Evolutionary conservation across 352 stramenopile species (phyloP).

Genomic region (Pythium aristosporum): DNA sequence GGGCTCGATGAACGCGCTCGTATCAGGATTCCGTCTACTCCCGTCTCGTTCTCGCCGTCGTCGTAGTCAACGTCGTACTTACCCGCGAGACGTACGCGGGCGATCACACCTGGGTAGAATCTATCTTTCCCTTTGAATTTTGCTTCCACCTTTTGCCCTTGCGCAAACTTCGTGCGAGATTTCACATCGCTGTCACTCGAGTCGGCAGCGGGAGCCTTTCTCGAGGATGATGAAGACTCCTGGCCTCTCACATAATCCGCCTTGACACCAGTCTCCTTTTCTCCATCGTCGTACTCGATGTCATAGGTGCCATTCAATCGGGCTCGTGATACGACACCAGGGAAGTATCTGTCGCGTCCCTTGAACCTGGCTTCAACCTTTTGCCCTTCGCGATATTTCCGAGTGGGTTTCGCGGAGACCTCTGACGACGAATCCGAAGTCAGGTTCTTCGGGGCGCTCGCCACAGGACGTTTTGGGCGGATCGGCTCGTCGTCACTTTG

Average conservation of each 20-base stretch:
- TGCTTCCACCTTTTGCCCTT: constrained; percentile 51
- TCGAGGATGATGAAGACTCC: constrained; percentile 25
- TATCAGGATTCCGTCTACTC: constrained; percentile 26
- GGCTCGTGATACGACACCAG: constrained; percentile 57
- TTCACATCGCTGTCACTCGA: constrained; percentile 18
- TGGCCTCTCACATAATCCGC: constrained; percentile 30
- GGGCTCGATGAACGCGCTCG: constrained; percentile 10
- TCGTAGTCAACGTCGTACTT: constrained; percentile 77
- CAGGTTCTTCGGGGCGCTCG: constrained; percentile 29
- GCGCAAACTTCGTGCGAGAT: constrained; percentile 5
- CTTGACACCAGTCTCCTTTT: constrained; percentile 39
- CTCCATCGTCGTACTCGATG: constrained; percentile 62
- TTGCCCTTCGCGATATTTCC: constrained; percentile 25
- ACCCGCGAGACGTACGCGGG: constrained; percentile 35
- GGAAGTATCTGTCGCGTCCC: constrained; percentile 63
- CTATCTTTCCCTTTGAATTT: constrained; percentile 54
- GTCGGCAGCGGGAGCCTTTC: constrained; percentile 24
- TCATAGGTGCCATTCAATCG: constrained; percentile 69
- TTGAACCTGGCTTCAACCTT: constrained; percentile 43
- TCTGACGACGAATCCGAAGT: constrained; percentile 39
- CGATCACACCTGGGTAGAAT: constrained; percentile 65
- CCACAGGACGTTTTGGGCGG: constrained; percentile 37
- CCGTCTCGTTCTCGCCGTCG: constrained; percentile 58
- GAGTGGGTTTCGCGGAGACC: constrained; percentile 24
- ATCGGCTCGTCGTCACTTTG: constrained; percentile 50